Conservation (phyloP, 345 rosid genomes). For the Eucalyptus brandiana region DNA sequence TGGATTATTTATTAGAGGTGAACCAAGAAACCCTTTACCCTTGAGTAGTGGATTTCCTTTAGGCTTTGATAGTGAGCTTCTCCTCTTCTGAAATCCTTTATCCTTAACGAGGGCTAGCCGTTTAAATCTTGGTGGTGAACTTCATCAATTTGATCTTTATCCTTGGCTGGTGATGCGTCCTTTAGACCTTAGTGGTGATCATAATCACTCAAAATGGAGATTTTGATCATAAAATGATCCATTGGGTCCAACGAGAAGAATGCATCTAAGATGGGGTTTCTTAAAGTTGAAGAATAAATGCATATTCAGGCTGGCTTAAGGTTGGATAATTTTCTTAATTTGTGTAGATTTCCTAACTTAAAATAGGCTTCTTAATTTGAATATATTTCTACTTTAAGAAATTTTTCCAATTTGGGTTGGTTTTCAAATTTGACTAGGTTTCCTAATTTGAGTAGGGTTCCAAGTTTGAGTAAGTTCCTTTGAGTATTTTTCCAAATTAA, state of each 20-base stretch:
- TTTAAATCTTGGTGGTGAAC: too few species aligned
- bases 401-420: background rate
- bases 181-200: background rate
- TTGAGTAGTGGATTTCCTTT: background rate
- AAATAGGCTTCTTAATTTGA: background rate
- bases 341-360: background rate
- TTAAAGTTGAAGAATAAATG: background rate
- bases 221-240: background rate
- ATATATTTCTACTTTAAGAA: background rate
- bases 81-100: too few species aligned
- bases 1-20: background rate
- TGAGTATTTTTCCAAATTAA: background rate
- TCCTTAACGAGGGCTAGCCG: too few species aligned
- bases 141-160: too few species aligned
- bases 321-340: background rate
- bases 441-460: background rate
- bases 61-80: background rate
- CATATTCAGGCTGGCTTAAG: background rate
- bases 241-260: background rate
- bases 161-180: background rate
- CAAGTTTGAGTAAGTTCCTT: background rate
- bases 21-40: background rate
- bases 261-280: background rate
- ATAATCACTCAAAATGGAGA: background rate
- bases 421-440: background rate